Evolutionary conservation across 768 basidiomycete genomes (phyloP).

Genomic region (Jaapia argillacea): DNA sequence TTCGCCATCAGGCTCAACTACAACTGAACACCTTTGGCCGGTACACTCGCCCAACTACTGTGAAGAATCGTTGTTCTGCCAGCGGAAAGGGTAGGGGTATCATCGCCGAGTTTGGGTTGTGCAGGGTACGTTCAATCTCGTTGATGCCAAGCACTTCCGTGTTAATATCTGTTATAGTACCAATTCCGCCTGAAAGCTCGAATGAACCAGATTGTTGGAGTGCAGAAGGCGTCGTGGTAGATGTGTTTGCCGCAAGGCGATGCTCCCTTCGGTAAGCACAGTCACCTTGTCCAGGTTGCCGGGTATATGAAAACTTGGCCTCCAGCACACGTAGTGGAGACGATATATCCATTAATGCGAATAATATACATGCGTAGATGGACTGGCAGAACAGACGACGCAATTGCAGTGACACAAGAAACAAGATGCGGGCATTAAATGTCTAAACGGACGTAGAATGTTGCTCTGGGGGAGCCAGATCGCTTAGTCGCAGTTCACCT

Average conservation of each 20-base stretch:
- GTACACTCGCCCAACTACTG: slow-evolving; percentile 75
- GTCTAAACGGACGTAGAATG: slow-evolving; percentile 8
- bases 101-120: slow-evolving; percentile 82
- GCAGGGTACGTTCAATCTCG: slow-evolving; percentile 41
- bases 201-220: slow-evolving; percentile 71
- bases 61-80: slow-evolving; percentile 84
- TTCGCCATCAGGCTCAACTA: slow-evolving; percentile 90
- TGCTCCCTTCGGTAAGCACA: too few species aligned
- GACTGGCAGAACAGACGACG: too few species aligned
- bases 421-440: not conserved
- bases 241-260: too few species aligned
- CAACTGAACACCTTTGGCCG: slow-evolving; percentile 83
- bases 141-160: not conserved
- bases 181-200: slow-evolving; percentile 83
- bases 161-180: slow-evolving; percentile 37
- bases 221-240: slow-evolving; percentile 90
- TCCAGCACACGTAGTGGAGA: too few species aligned
- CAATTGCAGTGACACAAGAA: not conserved
- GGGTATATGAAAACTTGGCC: too few species aligned
- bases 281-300: too few species aligned
- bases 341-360: too few species aligned
- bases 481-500: slow-evolving; percentile 48
- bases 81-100: slow-evolving; percentile 83
- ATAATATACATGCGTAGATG: too few species aligned
- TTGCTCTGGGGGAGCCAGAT: slow-evolving; percentile 32